A percentile compares a stretch with the other conserved stretches of the same genome.
These are phyloP conservation scores for Lentinula novae-zelandiae DNA, from an alignment of 1,284 basidiomycete species.

Conservation along the genomic window DNA sequence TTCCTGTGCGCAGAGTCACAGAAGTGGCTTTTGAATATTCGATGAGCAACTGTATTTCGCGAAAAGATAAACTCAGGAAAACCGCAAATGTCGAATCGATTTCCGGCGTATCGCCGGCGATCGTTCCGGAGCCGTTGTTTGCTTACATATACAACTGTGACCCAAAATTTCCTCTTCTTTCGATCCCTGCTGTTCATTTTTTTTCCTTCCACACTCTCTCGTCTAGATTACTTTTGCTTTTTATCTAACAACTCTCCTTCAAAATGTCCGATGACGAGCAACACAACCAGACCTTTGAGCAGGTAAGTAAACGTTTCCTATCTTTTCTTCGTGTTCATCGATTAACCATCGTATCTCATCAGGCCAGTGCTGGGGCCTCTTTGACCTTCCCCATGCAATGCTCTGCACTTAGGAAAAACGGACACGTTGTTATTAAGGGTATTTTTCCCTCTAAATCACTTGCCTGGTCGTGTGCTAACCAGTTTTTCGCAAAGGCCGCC, in stretches of 20 bases:
- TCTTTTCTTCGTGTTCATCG: conserved; percentile 10
- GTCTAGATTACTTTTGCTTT: conserved; percentile 15
- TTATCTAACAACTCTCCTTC: conserved; percentile 17
- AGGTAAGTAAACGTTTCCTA: conserved; percentile 35
- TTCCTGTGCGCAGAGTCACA: no score
- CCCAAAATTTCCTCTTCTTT: background rate
- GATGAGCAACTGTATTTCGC: no score
- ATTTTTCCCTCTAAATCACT: conserved; percentile 9
- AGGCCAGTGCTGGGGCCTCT: conserved; percentile 82
- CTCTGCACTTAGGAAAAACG: conserved; percentile 93
- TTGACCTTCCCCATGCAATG: conserved; percentile 94
- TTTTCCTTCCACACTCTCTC: conserved; percentile 13
- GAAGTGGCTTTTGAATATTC: no score
- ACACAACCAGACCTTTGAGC: conserved; percentile 89
- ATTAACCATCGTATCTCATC: conserved; percentile 13
- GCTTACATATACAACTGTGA: background rate
- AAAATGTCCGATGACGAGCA: conserved; percentile 89
- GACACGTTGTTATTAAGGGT: conserved; percentile 98
- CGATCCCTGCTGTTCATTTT: background rate
- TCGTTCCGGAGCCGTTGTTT: background rate
- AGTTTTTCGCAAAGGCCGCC: conserved; percentile 56
- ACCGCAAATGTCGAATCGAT: no score
- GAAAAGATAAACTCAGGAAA: no score
- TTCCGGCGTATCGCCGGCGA: background rate
- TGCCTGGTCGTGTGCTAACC: conserved; percentile 10